phyloP scores from a whole-genome alignment of 2,329 filamentous ascomycete genomes.

The Paecilomyces formosus region DNA sequence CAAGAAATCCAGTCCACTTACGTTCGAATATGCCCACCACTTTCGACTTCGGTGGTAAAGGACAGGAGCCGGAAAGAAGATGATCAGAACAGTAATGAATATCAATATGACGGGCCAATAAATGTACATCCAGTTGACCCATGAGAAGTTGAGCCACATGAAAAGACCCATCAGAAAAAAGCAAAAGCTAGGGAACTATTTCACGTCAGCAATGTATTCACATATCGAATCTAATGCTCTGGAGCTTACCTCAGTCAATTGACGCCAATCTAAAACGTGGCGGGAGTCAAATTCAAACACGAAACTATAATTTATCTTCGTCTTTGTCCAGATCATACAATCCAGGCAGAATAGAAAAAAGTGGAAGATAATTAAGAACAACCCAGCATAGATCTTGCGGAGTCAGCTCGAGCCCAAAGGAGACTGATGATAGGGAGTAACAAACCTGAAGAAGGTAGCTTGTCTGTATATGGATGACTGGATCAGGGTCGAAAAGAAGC shows the following conservation, averaged over 20 bases:
- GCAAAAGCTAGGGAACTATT: slow-evolving; percentile 72
- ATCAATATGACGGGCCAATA: slow-evolving; percentile 84
- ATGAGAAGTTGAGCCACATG: slow-evolving; percentile 86
- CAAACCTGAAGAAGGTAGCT: slow-evolving; percentile 61
- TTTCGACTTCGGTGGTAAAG: slow-evolving; percentile 69
- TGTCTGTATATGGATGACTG: slow-evolving; percentile 45
- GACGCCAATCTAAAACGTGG: slow-evolving; percentile 80
- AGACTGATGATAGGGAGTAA: slow-evolving; percentile 5
- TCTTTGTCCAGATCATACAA: slow-evolving; percentile 71
- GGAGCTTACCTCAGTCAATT: slow-evolving; percentile 61
- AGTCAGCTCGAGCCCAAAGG: slow-evolving; percentile 13
- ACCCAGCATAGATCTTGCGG: slow-evolving; percentile 76
- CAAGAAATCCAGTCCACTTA: slow-evolving; percentile 38
- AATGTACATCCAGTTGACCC: slow-evolving; percentile 60
- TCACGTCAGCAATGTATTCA: slow-evolving; percentile 9
- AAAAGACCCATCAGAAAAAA: slow-evolving; percentile 66
- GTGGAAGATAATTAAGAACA: slow-evolving; percentile 75
- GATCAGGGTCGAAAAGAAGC: slow-evolving; percentile 44
- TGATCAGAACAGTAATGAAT: slow-evolving; percentile 55
- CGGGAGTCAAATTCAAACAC: slow-evolving; percentile 94
- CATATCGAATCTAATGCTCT: background rate
- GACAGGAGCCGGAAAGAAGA: slow-evolving; percentile 68
- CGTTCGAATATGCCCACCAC: slow-evolving; percentile 87
- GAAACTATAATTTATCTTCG: slow-evolving; percentile 92
- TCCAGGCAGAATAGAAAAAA: slow-evolving; percentile 79